Evolutionary conservation across 2,329 filamentous ascomycete genomes (phyloP), one percentile per base, ranked within the genome.

Genomic region (Penicillium sp.): DNA sequence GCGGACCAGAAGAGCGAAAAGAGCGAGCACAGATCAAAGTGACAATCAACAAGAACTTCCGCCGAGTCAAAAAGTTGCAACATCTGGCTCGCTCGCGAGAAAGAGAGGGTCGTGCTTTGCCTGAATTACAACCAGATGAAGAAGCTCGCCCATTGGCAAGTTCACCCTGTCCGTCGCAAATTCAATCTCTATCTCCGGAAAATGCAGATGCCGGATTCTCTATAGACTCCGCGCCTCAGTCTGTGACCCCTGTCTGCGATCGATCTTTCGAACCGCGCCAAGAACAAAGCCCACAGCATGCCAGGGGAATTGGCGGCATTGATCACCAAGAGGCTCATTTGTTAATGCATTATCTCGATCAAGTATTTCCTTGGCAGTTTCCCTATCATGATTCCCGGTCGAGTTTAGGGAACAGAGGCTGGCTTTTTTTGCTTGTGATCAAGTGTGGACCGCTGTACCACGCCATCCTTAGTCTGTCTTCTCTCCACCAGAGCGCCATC

Each of bases 301-400:
- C 22, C 9, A 43, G 46, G 16, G 22, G 34, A n/a, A 7, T 27
- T 21, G 34, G n/a, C n/a, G 40, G 11, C 24, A 46, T 52, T 34
- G 49, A 52, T 16, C 22, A 36, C 10, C 49, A 47, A 18, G 49
- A 52, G 27, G 43, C 49, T 34, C 47, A 36, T 39, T 13, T 52
- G 22, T 40, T 52, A 24, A 52, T 52, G 49, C 49, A 52, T 29
- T 52, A 52, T 43, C 49, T 52, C 27, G 49, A 52, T 47, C 49
- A 36, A 52, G 49, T 52, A 13, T 52, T 52, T 18, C 49, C 49
- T 16, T 52, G 49, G 49, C 49, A 52, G 32, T 52, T 47, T 24
- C 49, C 49, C 2, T 52, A 52, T 43, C 36, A 43, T 43, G 43
- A 47, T 24, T 27, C 49, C 22, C 24, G 38, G 9, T 52, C 49